A percentile compares a stretch with the other conserved stretches of the same genome.
phyloP scores from a whole-genome alignment of 257 asterid genomes.

The Forsythia viridissima region DNA sequence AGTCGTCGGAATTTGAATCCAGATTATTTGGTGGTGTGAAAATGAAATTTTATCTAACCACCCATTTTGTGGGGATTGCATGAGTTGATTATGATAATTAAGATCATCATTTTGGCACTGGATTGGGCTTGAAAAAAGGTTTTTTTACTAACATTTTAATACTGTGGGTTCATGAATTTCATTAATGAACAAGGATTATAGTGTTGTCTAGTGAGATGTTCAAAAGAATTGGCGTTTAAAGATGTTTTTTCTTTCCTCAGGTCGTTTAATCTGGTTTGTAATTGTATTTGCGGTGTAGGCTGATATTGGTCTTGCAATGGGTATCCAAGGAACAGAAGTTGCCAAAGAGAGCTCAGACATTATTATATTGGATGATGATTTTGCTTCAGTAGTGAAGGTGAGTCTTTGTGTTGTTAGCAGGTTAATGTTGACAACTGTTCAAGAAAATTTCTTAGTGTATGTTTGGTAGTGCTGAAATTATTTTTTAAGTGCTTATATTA shows the following conservation, averaged over 20 bases:
- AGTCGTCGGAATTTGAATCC: not conserved
- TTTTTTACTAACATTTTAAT: not conserved
- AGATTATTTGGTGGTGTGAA: not conserved
- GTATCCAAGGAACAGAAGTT: conserved; percentile 96
- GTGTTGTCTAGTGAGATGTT: not conserved
- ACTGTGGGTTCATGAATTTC: not conserved
- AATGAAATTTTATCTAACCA: not conserved
- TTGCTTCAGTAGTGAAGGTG: conserved; percentile 97
- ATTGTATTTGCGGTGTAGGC: conserved; percentile 54
- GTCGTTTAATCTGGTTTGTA: conserved; percentile 14
- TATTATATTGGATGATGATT: conserved; percentile 90
- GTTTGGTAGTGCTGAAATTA: too few relatives aligned
- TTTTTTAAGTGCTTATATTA: too few relatives aligned
- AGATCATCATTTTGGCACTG: not conserved
- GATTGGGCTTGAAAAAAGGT: not conserved
- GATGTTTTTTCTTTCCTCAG: conserved; percentile 4
- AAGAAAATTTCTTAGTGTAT: not conserved
- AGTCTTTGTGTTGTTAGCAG: conserved; percentile 21
- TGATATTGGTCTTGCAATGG: conserved; percentile 99
- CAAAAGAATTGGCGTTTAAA: not conserved
- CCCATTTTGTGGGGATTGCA: not conserved
- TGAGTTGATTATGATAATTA: not conserved
- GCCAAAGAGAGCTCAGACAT: conserved; percentile 99
- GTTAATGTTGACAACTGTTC: not conserved
- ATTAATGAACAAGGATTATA: not conserved